phyloP scores from a whole-genome alignment of 2,329 filamentous ascomycete species.

The Atkinsonella texensis region DNA sequence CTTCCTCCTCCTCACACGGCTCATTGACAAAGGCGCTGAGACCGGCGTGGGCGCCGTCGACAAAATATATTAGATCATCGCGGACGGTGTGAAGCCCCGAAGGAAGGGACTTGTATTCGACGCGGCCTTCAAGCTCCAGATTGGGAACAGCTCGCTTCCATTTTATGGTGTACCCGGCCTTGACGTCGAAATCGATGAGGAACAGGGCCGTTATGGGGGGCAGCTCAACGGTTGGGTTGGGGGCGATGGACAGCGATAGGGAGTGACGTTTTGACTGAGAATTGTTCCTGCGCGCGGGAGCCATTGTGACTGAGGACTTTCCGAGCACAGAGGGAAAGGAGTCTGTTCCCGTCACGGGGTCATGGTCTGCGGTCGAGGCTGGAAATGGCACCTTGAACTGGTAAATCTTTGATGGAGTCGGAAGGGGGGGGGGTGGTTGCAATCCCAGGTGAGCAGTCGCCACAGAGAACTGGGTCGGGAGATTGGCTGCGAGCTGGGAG shows the following conservation, averaged over 20 bases:
- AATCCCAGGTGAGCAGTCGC: too few relatives aligned
- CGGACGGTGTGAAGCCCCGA: slow-evolving; percentile 83
- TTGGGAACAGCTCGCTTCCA: slow-evolving; percentile 69
- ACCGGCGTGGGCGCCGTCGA: slow-evolving; percentile 65
- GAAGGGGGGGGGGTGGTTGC: too few relatives aligned
- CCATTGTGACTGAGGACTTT: slow-evolving; percentile 19
- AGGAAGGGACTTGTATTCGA: slow-evolving; percentile 93
- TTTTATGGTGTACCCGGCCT: slow-evolving; percentile 78
- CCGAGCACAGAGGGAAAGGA: slow-evolving; percentile 4
- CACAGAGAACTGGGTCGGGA: too few relatives aligned
- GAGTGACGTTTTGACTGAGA: slow-evolving; percentile 23
- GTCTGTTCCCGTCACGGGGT: slow-evolving; percentile 5
- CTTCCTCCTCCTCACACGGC: slow-evolving; percentile 61
- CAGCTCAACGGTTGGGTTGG: slow-evolving; percentile 19
- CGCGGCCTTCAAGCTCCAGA: slow-evolving; percentile 68
- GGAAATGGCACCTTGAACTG: not conserved
- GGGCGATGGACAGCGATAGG: slow-evolving; percentile 20
- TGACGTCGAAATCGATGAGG: slow-evolving; percentile 84
- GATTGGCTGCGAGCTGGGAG: too few relatives aligned
- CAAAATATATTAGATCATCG: slow-evolving; percentile 87
- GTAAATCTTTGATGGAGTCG: too few relatives aligned
- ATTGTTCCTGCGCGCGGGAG: slow-evolving; percentile 25
- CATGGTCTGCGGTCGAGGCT: not conserved
- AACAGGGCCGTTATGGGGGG: slow-evolving; percentile 60
- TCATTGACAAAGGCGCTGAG: slow-evolving; percentile 85